These are phyloP conservation scores for Verticillium longisporum DNA, from an alignment of 2,329 filamentous ascomycete genomes.

Conservation along the genomic window DNA sequence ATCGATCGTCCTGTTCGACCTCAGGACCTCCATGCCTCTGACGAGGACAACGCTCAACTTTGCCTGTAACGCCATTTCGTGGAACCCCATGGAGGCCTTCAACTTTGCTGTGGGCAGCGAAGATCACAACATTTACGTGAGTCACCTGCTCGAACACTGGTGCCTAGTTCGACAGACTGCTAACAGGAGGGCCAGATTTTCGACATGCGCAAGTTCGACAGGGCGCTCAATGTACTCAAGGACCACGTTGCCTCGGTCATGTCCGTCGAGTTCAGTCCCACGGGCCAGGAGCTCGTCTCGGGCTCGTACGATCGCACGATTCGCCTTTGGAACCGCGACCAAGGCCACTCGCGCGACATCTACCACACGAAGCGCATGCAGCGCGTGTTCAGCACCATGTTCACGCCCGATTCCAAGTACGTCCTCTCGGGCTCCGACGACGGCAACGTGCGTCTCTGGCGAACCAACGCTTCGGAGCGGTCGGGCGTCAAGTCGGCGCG, in stretches of 20 bases:
- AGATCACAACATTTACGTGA: slow-evolving; percentile 70
- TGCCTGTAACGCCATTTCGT: slow-evolving; percentile 75
- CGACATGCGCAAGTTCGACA: slow-evolving; percentile 85
- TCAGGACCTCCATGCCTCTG: slow-evolving; percentile 78
- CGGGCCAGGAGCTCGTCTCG: slow-evolving; percentile 86
- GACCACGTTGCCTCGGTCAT: slow-evolving; percentile 88
- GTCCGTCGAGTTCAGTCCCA: slow-evolving; percentile 93
- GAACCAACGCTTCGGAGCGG: slow-evolving; percentile 74
- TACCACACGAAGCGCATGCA: slow-evolving; percentile 99
- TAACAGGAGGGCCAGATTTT: slow-evolving; percentile 48
- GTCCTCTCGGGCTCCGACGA: slow-evolving; percentile 88
- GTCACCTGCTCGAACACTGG: background rate
- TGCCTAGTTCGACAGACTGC: no score
- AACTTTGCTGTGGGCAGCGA: slow-evolving; percentile 92
- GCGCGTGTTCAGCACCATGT: slow-evolving; percentile 77
- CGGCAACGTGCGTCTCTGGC: slow-evolving; percentile 82
- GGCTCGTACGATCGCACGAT: slow-evolving; percentile 83
- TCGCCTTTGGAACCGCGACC: slow-evolving; percentile 72
- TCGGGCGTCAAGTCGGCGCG: slow-evolving; percentile 80
- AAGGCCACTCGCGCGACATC: slow-evolving; percentile 82
- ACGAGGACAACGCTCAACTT: slow-evolving; percentile 76
- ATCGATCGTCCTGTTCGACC: slow-evolving; percentile 83
- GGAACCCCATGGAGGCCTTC: slow-evolving; percentile 97
- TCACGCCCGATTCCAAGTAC: slow-evolving; percentile 85
- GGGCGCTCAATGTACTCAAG: slow-evolving; percentile 82